A percentile compares a stretch with the other conserved stretches of the same genome.
These are phyloP conservation scores for Jaapia argillacea DNA, from an alignment of 768 basidiomycete genomes.

Conservation along the genomic window DNA sequence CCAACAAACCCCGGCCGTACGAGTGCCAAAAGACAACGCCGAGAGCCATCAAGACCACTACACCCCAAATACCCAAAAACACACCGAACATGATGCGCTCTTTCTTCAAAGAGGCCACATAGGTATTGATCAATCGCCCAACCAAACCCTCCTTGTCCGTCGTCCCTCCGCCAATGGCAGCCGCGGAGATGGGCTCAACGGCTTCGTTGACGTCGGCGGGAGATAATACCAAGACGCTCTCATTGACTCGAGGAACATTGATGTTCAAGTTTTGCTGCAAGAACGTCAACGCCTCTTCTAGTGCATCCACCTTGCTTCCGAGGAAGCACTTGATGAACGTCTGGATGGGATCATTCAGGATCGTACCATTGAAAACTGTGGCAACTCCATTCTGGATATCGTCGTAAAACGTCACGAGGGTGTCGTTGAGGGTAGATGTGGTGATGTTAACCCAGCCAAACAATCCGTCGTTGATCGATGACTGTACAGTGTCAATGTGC, in stretches of 20 bases:
- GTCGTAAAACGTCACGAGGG: constrained; percentile 77
- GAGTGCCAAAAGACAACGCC: constrained; percentile 65
- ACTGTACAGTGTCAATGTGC: constrained; percentile 61
- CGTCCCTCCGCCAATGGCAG: constrained; percentile 58
- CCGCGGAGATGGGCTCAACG: constrained; percentile 69
- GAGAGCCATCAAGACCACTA: constrained; percentile 78
- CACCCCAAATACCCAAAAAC: constrained; percentile 75
- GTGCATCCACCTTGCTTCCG: constrained; percentile 80
- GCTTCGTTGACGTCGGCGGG: constrained; percentile 62
- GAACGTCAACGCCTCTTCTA: constrained; percentile 87
- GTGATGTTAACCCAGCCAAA: constrained; percentile 96
- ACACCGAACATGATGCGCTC: constrained; percentile 79
- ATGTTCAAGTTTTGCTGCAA: constrained; percentile 80
- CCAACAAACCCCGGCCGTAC: constrained; percentile 37
- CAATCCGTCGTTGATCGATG: constrained; percentile 72
- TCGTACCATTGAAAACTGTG: constrained; percentile 73
- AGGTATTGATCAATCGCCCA: constrained; percentile 61
- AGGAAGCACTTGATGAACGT: constrained; percentile 86
- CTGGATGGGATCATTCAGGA: constrained; percentile 71
- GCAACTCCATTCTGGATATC: constrained; percentile 76
- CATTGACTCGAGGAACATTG: constrained; percentile 69
- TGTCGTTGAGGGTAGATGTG: constrained; percentile 78
- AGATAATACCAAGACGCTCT: constrained; percentile 69
- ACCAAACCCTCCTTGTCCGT: constrained; percentile 52
- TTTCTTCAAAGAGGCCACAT: constrained; percentile 62